phyloP scores from a whole-genome alignment of 345 rosid genomes.

The Tarenaya hassleriana region DNA sequence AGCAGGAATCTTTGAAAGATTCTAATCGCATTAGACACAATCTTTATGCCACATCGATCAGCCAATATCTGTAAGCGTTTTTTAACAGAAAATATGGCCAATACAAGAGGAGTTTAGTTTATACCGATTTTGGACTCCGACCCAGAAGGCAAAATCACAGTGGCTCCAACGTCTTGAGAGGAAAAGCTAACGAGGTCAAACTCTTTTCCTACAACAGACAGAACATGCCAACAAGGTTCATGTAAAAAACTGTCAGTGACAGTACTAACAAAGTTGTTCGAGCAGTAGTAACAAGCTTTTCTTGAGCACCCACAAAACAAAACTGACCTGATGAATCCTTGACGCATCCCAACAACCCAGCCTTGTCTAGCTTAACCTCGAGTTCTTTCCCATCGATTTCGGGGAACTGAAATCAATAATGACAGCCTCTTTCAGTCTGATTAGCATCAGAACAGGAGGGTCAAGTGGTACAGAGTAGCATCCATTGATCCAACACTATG shows the following conservation, averaged over 20 bases:
- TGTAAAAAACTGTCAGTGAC: neutral
- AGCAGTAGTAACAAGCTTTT: too few species aligned
- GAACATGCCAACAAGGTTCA: neutral
- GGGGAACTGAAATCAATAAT: slow-evolving; percentile 38
- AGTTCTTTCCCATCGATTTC: slow-evolving; percentile 51
- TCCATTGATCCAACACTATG: too few species aligned
- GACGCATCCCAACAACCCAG: slow-evolving; percentile 49
- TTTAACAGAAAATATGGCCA: neutral
- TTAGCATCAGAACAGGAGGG: slow-evolving; percentile 9
- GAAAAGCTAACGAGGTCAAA: slow-evolving; percentile 49
- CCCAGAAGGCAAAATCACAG: slow-evolving; percentile 46
- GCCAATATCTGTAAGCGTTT: too few species aligned
- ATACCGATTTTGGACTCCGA: slow-evolving; percentile 51
- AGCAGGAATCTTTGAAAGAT: neutral
- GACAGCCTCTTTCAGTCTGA: neutral
- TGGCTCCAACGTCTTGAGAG: slow-evolving; percentile 44
- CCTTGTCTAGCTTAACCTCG: slow-evolving; percentile 37
- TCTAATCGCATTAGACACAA: neutral
- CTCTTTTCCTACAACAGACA: slow-evolving; percentile 45
- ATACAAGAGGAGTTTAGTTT: neutral
- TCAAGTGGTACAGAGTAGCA: neutral
- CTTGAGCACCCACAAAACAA: neutral
- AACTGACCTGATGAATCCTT: slow-evolving; percentile 54
- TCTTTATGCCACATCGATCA: neutral
- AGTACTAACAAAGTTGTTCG: neutral